These are phyloP conservation scores for Microsporum ferrugineum DNA, from an alignment of 2,329 filamentous ascomycete genomes.

Conservation along the genomic window DNA sequence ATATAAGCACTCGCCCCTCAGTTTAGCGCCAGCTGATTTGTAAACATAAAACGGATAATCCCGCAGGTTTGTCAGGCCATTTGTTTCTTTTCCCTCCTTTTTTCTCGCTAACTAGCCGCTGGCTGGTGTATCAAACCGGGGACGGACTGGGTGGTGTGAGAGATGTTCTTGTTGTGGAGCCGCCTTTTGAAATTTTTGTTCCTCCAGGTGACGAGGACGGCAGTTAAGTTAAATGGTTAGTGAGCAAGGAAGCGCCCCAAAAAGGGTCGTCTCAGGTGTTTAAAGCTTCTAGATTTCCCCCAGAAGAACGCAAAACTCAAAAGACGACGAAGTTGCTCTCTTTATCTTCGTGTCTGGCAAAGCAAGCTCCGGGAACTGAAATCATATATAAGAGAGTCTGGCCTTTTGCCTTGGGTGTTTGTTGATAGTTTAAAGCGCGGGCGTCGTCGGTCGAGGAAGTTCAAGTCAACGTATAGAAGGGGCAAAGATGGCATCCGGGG, in stretches of 20 bases:
- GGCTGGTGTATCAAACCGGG: not conserved
- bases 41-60: not conserved
- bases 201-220: constrained; percentile 3
- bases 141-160: too few relatives aligned
- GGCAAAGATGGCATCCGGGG: constrained; percentile 22
- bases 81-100: not conserved
- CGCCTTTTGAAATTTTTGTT: not conserved
- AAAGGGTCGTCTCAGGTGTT: not conserved
- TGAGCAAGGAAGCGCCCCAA: too few relatives aligned
- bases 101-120: not conserved
- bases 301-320: not conserved
- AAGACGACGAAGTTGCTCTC: not conserved
- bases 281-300: constrained; percentile 2
- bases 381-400: not conserved
- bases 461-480: too few relatives aligned
- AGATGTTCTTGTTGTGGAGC: not conserved
- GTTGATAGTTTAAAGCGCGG: not conserved
- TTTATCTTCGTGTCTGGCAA: too few relatives aligned
- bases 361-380: too few relatives aligned
- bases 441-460: not conserved
- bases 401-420: not conserved
- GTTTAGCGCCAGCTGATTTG: not conserved
- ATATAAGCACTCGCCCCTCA: not conserved
- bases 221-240: not conserved
- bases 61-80: not conserved